These are phyloP conservation scores for Suillus placidus DNA, from an alignment of 768 basidiomycete genomes.

Conservation along the genomic window DNA sequence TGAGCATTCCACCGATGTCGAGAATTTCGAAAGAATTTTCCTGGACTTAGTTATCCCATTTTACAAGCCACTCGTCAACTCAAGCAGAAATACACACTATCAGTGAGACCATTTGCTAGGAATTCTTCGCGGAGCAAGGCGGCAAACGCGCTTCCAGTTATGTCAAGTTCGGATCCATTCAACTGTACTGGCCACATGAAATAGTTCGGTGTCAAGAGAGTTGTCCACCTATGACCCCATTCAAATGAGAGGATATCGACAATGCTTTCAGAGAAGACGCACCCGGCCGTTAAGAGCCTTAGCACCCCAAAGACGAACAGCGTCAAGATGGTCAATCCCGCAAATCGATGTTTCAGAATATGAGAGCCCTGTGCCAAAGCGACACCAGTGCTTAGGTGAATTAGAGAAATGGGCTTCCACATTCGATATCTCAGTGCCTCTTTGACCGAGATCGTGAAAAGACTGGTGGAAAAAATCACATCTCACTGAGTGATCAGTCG, in stretches of 20 bases:
- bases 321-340: not conserved
- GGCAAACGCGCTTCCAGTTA: slow-evolving; percentile 9
- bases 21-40: slow-evolving; percentile 12
- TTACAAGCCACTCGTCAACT: not conserved
- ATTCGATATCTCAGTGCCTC: slow-evolving; percentile 16
- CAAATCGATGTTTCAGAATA: not conserved
- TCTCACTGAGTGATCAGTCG: not conserved
- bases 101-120: not conserved
- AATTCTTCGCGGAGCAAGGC: slow-evolving; percentile 4
- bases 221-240: slow-evolving; percentile 15
- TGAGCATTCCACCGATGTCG: slow-evolving; percentile 12
- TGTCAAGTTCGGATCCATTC: slow-evolving; percentile 13
- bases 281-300: slow-evolving; percentile 14
- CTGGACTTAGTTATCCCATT: not conserved
- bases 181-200: not conserved
- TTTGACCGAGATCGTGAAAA: slow-evolving; percentile 11
- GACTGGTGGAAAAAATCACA: not conserved
- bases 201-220: slow-evolving; percentile 14
- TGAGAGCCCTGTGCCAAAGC: slow-evolving; percentile 8
- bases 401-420: slow-evolving; percentile 13
- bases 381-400: slow-evolving; percentile 7
- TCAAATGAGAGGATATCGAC: not conserved
- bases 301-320: slow-evolving; percentile 7
- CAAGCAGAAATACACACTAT: not conserved
- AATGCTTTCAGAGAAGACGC: not conserved